Conservation (phyloP, 495 filamentous ascomycete species). For the Cercophora samala region DNA sequence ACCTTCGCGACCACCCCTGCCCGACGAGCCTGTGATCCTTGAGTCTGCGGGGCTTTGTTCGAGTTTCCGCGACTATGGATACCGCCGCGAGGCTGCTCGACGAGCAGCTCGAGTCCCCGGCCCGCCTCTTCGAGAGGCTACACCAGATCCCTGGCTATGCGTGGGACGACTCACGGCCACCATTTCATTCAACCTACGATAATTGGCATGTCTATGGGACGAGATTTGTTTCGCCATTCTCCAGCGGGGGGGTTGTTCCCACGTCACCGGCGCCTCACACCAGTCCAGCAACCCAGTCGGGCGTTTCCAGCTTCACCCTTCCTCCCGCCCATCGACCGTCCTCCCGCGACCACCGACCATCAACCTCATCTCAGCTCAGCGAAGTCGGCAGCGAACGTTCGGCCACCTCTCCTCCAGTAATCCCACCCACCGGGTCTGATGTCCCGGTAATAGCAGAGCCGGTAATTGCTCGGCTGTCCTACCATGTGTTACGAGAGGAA, state of each 20-base stretch:
- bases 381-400: slow-evolving; percentile 42
- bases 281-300: slow-evolving; percentile 30
- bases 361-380: slow-evolving; percentile 30
- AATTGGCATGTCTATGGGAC: slow-evolving; percentile 60
- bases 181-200: slow-evolving; percentile 81
- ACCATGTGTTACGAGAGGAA: slow-evolving; percentile 75
- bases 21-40: slow-evolving; percentile 30
- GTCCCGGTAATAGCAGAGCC: slow-evolving; percentile 42
- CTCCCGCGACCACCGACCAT: slow-evolving; percentile 37
- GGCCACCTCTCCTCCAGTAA: slow-evolving; percentile 28
- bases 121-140: slow-evolving; percentile 69
- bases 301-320: slow-evolving; percentile 27
- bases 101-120: slow-evolving; percentile 61
- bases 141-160: slow-evolving; percentile 68
- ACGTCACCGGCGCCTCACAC: slow-evolving; percentile 26
- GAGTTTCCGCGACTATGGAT: slow-evolving; percentile 43
- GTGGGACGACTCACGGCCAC: slow-evolving; percentile 66
- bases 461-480: slow-evolving; percentile 75
- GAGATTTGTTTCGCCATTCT: slow-evolving; percentile 44
- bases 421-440: slow-evolving; percentile 28
- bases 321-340: slow-evolving; percentile 31
- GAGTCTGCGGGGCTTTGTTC: slow-evolving; percentile 18
- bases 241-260: slow-evolving; percentile 29
- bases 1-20: slow-evolving; percentile 32
- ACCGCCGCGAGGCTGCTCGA: slow-evolving; percentile 49